Conservation (phyloP, 768 basidiomycete genomes). For the Pilatotrama ljubarskyi region DNA sequence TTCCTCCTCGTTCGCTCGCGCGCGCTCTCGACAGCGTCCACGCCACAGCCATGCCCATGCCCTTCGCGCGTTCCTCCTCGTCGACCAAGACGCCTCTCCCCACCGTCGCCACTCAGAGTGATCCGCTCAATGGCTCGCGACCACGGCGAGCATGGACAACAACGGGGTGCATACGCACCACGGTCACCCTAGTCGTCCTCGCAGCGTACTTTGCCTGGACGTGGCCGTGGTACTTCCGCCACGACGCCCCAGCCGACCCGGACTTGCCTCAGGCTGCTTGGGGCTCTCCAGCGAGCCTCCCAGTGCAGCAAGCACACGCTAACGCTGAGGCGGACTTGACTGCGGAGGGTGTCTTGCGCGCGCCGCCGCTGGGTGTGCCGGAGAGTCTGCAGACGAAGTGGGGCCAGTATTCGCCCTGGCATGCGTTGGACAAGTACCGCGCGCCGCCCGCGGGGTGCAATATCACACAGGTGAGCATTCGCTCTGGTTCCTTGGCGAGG, state of each 20-base stretch:
- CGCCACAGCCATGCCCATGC: too few relatives aligned
- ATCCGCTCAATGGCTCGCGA: background rate
- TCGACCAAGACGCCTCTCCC: conserved; percentile 14
- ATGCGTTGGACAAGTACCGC: conserved; percentile 45
- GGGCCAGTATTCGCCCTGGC: conserved; percentile 66
- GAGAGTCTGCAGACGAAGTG: conserved; percentile 35
- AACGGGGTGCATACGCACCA: conserved; percentile 14
- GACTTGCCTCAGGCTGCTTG: background rate
- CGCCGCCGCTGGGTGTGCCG: conserved; percentile 17
- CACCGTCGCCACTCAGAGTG: background rate
- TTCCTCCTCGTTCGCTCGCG: background rate
- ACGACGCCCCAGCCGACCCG: background rate
- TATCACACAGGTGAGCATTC: conserved; percentile 52
- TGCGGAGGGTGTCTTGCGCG: conserved; percentile 3
- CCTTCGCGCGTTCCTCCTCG: conserved; percentile 1
- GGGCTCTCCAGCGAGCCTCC: background rate
- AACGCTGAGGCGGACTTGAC: background rate
- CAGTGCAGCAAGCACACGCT: background rate
- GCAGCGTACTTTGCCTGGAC: conserved; percentile 14
- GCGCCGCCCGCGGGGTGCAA: conserved; percentile 49
- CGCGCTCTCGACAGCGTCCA: too few relatives aligned
- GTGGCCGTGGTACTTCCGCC: conserved; percentile 8
- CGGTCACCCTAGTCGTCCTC: conserved; percentile 11
- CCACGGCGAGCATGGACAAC: conserved; percentile 11
- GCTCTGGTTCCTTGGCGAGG: background rate